Percentiles rank a stretch among this genome's conserved stretches.
phyloP scores from a whole-genome alignment of 371 early-diverging fungal species.

The Smittium culicis region DNA sequence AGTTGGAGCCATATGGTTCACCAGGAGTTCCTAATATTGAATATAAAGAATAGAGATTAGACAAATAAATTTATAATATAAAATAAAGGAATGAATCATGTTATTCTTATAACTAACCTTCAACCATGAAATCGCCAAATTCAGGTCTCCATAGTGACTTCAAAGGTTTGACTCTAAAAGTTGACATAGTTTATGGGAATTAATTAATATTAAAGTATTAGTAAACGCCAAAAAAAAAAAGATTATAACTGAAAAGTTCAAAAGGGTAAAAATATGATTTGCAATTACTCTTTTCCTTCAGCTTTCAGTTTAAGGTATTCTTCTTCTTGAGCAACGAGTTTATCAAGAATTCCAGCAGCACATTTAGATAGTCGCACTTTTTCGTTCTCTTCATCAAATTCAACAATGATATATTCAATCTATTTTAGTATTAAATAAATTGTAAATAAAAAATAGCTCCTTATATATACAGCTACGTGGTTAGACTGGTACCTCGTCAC shows the following conservation, averaged over 20 bases:
- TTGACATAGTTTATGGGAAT: no score
- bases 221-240: not conserved
- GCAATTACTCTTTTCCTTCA: slow-evolving; percentile 14
- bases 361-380: slow-evolving; percentile 62
- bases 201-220: not conserved
- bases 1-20: slow-evolving; percentile 71
- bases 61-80: not conserved
- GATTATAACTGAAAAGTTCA: not conserved
- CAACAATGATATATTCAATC: slow-evolving; percentile 87
- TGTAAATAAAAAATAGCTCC: no score
- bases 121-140: slow-evolving; percentile 92
- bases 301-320: slow-evolving; percentile 26
- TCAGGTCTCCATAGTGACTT: slow-evolving; percentile 86
- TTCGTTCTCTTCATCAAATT: slow-evolving; percentile 54
- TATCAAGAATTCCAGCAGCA: slow-evolving; percentile 70
- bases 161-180: slow-evolving; percentile 24
- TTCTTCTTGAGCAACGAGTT: slow-evolving; percentile 55
- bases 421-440: no score
- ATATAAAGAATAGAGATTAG: not conserved
- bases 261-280: slow-evolving; percentile 15
- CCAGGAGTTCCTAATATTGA: slow-evolving; percentile 63
- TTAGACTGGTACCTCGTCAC: slow-evolving; percentile 89
- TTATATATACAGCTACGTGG: no score
- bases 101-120: slow-evolving; percentile 34
- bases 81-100: not conserved